Evolutionary conservation across 306 rosid species (phyloP), one percentile per base, ranked within the genome.

Genomic region (Corylus avellana): DNA sequence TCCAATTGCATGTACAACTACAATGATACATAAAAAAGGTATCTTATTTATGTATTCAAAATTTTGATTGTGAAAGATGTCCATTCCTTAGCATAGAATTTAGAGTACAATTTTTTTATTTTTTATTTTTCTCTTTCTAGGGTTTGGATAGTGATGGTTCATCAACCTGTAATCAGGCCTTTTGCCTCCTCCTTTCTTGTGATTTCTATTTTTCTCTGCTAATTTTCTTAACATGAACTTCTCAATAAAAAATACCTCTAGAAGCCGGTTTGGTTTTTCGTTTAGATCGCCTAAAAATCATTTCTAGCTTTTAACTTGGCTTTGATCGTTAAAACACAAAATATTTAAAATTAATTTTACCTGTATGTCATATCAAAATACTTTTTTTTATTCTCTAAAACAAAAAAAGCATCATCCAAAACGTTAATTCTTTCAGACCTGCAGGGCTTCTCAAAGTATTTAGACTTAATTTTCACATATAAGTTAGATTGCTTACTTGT

Each of bases 121-220:
- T 22, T 62, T 29, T 59, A 25, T 63, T 4, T 12, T 27, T 20
- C 12, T 55, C 11, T 12, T 37, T 55, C 47, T 62, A 10, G 37
- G 39, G 68, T 73, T 68, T 74, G 75, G 90, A 87, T 77, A 81
- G 91, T 32, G 86, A 88, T 83, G 93, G 84, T 78, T 82, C 79
- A 85, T 77, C 91, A 46, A 79, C 85, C 86, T 71, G 72, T 55
- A 78, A 76, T 80, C 87, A 74, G 74, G 74, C 80, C 42, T 67
- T 20, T 73, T 54, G 53, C 57, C 13, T 72, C 76, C 4, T 56
- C 73, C 70, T 73, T 69, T 76, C 48, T 16, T 55, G 10, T 27
- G 18, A 67, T 75, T 44, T 62, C 57, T 75, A 39, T 75, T 74
- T 54, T 63, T 80, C 83, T 39, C 70, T 25, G 16, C 13, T 71